Conservation (phyloP, 176 grass and related monocot genomes). For the Musa beccarii region DNA sequence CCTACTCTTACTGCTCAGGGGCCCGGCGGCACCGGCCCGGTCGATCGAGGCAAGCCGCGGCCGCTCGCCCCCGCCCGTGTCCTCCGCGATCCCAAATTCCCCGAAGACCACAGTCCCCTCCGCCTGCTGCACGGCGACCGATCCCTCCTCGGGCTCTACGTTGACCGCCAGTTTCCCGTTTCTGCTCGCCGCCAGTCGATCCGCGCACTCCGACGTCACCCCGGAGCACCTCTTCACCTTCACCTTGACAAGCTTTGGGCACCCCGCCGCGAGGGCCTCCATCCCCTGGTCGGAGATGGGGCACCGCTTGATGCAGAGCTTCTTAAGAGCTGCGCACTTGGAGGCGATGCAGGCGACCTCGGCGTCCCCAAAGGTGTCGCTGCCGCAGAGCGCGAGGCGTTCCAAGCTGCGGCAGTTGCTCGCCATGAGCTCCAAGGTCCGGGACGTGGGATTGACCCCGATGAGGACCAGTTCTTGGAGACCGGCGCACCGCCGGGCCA, state of each 20-base stretch:
- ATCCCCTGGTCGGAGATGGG: too few species aligned
- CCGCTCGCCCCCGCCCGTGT: too few species aligned
- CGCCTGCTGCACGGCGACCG: slow-evolving; percentile 26
- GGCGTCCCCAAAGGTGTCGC: slow-evolving; percentile 69
- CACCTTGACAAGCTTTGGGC: too few species aligned
- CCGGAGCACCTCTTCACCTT: slow-evolving; percentile 61
- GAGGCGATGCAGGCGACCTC: slow-evolving; percentile 80
- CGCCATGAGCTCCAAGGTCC: slow-evolving; percentile 56
- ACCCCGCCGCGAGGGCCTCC: too few species aligned
- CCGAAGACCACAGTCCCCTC: too few species aligned
- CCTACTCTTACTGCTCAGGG: too few species aligned
- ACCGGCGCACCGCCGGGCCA: slow-evolving; percentile 46
- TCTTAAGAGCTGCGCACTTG: slow-evolving; percentile 62
- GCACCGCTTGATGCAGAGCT: slow-evolving; percentile 19
- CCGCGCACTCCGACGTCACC: slow-evolving; percentile 46
- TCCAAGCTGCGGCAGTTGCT: slow-evolving; percentile 25
- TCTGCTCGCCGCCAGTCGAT: slow-evolving; percentile 46
- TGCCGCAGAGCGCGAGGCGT: slow-evolving; percentile 58
- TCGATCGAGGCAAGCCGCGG: too few species aligned
- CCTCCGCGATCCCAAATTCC: too few species aligned
- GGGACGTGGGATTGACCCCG: slow-evolving; percentile 66
- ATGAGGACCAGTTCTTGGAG: slow-evolving; percentile 84
- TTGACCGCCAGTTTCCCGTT: slow-evolving; percentile 32
- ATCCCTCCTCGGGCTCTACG: slow-evolving; percentile 28
- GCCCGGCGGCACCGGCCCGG: too few species aligned